Base-by-base conservation (phyloP, 306 rosid species). In the Medicago truncatula region DNA sequence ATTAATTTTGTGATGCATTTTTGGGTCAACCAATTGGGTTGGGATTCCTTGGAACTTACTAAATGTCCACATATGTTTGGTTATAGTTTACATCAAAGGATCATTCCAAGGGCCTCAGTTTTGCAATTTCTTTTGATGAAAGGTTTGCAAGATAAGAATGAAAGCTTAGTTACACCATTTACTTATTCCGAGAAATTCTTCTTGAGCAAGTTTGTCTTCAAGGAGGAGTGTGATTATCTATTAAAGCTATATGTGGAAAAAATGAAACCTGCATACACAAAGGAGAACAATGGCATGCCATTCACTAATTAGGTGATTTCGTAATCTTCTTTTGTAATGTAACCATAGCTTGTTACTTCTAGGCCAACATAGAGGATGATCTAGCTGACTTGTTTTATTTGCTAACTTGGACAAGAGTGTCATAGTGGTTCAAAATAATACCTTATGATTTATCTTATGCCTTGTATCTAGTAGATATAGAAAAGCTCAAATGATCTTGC, bases 81-180 rank as follows among this genome's bases (percentile, higher is more conserved):
- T 28, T 28, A 28, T 28, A 28, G 31, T 28, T 28, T 28, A 28
- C 31, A 28, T 28, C 31, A 28, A 65, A 83, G 88, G 76, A 28
- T 88, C 47, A 57, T 85, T 63, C 96, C 90, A 0, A 82, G 93
- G 78, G 74, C 78, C 79, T 80, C 21, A 0, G 86, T 83, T 28
- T 4, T 80, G 56, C 69, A 63, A 56, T 78, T 54, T 46, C 52
- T 46, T 46, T 11, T 46, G 52, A 46, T 46, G 52, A 46, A 46
- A 46, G 52, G 52, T 46, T 46, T 46, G 52, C 16, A 7, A 46
- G n/a, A 46, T 12, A 46, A 46, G n/a, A 46, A 13, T 13, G 16
- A n/a, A 46, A 46, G 52, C 52, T 46, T 46, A 46, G 52, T 46
- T 46, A 1, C 6, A 13, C 52, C 52, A 46, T 46, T 13, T 46